Evolutionary conservation across 352 stramenopile species (phyloP), one percentile per base, ranked within the genome.

Genomic region (Stramenopiles sp.): DNA sequence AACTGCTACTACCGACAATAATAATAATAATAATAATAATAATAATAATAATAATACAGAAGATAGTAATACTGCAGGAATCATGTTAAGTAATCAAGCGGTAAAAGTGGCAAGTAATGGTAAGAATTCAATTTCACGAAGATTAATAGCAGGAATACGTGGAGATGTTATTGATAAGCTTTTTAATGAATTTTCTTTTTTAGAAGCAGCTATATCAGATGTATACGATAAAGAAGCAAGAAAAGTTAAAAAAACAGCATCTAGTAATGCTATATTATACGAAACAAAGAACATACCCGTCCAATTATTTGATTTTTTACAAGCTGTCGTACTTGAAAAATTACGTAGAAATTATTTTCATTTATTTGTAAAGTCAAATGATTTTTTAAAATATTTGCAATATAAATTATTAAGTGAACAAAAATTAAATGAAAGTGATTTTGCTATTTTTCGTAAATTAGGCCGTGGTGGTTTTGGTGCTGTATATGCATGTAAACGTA

Each of bases 401-500:
- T 97, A 97, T 81, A 80, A 96, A 33, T 96, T 89, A 81, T 84
- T 96, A 77, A 87, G 93, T 84, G 92, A 94, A 81, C 86, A 88
- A 33, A 87, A 86, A 63, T 88, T 98, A 29, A 89, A 88, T 27
- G 92, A 97, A 80, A 90, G 97, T 53, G 93, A 98, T 81, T 98
- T 98, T 81, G 95, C 92, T 43, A 83, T 97, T 27, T 94, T 98
- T 81, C 88, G 95, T 74, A 90, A 98, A 65, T 86, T 98, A 30
- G 95, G 95, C 30, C 87, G 94, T 76, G 95, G 95, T 69, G 95
- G 95, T 27, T 98, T 98, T 82, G 95, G 94, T 69, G 92, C 96
- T 85, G 94, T 98, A 31, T 97, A 95, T 84, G 95, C 87, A 74
- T 97, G 93, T 79, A 98, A 98, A 84, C 96, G 96, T 81, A 89